phyloP scores from a whole-genome alignment of 2,329 filamentous ascomycete species.

The Pseudonectria foliicola region DNA sequence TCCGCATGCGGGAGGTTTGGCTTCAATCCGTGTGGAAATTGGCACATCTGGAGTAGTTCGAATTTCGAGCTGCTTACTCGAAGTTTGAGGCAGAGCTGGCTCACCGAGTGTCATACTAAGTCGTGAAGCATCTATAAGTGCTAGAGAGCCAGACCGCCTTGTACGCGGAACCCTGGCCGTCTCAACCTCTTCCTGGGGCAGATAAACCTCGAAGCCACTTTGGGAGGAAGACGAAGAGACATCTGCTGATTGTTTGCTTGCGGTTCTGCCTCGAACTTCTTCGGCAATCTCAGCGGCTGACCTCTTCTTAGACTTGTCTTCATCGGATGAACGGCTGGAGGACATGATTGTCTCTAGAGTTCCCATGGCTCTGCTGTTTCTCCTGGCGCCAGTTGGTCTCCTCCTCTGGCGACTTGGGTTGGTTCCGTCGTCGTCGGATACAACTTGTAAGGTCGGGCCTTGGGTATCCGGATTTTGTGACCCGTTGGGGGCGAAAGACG shows the following conservation, averaged over 20 bases:
- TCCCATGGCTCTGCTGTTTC: constrained; percentile 50
- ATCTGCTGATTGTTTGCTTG: constrained; percentile 29
- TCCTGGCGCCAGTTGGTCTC: constrained; percentile 34
- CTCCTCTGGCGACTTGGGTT: constrained; percentile 30
- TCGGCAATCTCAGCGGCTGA: constrained; percentile 49
- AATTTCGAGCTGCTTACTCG: constrained; percentile 43
- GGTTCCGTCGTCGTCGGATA: constrained; percentile 50
- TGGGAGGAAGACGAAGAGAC: constrained; percentile 25
- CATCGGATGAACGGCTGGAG: constrained; percentile 56
- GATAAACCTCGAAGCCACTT: constrained; percentile 22
- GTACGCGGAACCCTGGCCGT: constrained; percentile 15
- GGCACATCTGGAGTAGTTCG: constrained; percentile 27
- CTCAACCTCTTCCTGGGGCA: constrained; percentile 10
- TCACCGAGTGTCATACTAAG: constrained; percentile 34
- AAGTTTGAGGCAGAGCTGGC: constrained; percentile 51
- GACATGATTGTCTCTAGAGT: constrained; percentile 62
- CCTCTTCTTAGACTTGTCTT: constrained; percentile 54
- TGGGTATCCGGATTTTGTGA: constrained; percentile 25
- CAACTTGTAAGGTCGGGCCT: constrained; percentile 51
- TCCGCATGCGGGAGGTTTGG: too few species aligned
- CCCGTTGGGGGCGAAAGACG: constrained; percentile 34
- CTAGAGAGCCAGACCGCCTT: constrained; percentile 27
- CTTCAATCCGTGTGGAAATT: too few species aligned
- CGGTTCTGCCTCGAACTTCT: constrained; percentile 44
- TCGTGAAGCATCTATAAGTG: constrained; percentile 31